Evolutionary conservation across 176 grass and related monocot species (phyloP).

Genomic region (Cenchrus fungigraminus): DNA sequence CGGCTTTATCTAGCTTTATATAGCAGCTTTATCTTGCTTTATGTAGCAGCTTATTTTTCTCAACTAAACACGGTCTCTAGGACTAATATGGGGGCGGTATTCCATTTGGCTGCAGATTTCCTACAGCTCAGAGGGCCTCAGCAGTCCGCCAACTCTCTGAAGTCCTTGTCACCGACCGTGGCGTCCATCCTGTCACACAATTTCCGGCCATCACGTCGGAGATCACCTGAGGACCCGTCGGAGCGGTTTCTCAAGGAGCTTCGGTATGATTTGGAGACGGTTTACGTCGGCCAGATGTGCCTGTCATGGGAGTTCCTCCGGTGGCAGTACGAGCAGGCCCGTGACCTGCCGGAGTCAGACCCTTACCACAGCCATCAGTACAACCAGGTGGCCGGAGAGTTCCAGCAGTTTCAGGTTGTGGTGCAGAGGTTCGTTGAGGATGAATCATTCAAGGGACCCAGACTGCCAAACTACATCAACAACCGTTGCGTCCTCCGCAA

Average conservation of each 20-base stretch:
- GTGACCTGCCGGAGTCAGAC: constrained; percentile 74
- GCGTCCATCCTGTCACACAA: constrained; percentile 79
- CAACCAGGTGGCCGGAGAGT: constrained; percentile 85
- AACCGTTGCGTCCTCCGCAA: constrained; percentile 74
- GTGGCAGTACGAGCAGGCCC: constrained; percentile 93
- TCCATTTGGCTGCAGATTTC: constrained; percentile 62
- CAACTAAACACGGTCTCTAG: neutral
- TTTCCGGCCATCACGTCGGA: constrained; percentile 48
- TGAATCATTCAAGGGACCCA: constrained; percentile 81
- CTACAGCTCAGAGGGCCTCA: constrained; percentile 76
- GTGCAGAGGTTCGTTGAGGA: constrained; percentile 87
- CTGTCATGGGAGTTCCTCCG: constrained; percentile 96
- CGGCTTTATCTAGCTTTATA: constrained; percentile 24
- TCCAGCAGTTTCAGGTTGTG: constrained; percentile 95
- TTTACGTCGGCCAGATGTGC: constrained; percentile 95
- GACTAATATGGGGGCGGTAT: neutral
- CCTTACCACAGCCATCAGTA: constrained; percentile 77
- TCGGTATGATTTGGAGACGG: constrained; percentile 75
- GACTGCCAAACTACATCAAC: constrained; percentile 90
- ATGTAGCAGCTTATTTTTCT: neutral
- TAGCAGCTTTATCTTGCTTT: constrained; percentile 31
- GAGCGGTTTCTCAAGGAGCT: constrained; percentile 82
- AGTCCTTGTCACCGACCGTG: constrained; percentile 63
- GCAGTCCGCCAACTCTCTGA: constrained; percentile 56
- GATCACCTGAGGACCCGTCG: constrained; percentile 60